phyloP scores from a whole-genome alignment of 176 grass and related monocot genomes.

The Oryza brachyantha region DNA sequence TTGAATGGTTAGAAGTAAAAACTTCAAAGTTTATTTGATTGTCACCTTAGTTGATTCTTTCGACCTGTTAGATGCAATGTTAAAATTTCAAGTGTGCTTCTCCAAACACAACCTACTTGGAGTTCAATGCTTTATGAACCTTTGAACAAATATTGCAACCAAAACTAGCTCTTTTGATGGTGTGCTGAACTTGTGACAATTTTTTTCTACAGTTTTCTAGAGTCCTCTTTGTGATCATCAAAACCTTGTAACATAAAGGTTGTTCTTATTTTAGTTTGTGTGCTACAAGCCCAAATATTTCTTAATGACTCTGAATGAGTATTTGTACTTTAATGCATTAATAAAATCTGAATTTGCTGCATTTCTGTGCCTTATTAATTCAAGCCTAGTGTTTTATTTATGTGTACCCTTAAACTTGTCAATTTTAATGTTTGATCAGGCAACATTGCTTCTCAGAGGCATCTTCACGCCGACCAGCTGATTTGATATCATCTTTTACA shows the following conservation, averaged over 20 bases:
- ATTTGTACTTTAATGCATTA: neutral
- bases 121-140: neutral
- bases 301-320: neutral
- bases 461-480: slow-evolving; percentile 65
- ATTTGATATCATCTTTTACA: slow-evolving; percentile 76
- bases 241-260: neutral
- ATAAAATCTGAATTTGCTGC: neutral
- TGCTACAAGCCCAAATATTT: neutral
- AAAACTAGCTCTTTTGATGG: neutral
- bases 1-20: neutral
- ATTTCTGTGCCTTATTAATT: neutral
- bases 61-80: neutral
- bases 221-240: neutral
- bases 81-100: neutral
- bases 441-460: slow-evolving; percentile 91
- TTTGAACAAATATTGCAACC: neutral
- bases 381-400: neutral
- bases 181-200: neutral
- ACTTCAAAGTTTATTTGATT: neutral
- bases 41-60: neutral
- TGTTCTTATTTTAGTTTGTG: neutral
- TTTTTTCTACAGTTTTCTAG: neutral
- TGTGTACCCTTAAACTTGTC: slow-evolving; percentile 19
- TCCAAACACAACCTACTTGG: neutral
- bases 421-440: slow-evolving; percentile 37